Conservation (phyloP, 169 alveolate genomes). For the Plasmodium malariae region DNA sequence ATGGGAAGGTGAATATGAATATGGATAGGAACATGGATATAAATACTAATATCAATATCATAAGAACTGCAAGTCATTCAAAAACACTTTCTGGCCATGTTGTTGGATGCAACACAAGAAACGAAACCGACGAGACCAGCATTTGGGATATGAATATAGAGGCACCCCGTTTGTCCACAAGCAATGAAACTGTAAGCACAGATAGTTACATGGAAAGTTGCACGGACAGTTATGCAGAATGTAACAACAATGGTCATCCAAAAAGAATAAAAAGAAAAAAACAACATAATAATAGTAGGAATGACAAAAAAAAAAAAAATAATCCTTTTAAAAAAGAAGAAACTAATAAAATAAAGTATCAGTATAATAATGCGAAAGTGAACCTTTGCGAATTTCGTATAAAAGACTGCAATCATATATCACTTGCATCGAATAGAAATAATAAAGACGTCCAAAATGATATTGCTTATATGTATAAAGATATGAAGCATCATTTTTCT, state of each 20-base stretch:
- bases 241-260: neutral
- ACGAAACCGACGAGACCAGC: no score
- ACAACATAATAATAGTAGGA: no score
- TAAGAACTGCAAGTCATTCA: no score
- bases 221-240: neutral
- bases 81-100: no score
- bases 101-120: no score
- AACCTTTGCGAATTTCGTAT: constrained; percentile 46
- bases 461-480: constrained; percentile 68
- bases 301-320: neutral
- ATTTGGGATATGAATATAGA: no score
- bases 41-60: no score
- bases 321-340: constrained; percentile 2
- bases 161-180: no score
- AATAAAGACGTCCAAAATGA: constrained; percentile 38
- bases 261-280: constrained; percentile 2
- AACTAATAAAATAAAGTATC: constrained; percentile 24
- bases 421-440: constrained; percentile 54
- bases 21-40: no score
- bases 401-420: constrained; percentile 67
- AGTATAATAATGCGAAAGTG: constrained; percentile 35
- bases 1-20: no score
- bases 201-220: neutral
- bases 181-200: neutral
- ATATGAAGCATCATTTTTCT: constrained; percentile 36